A percentile compares a stretch with the other conserved stretches of the same genome.
Evolutionary conservation across 805 yeast genomes (phyloP).

Genomic region (Barnettozyma sucrosica): DNA sequence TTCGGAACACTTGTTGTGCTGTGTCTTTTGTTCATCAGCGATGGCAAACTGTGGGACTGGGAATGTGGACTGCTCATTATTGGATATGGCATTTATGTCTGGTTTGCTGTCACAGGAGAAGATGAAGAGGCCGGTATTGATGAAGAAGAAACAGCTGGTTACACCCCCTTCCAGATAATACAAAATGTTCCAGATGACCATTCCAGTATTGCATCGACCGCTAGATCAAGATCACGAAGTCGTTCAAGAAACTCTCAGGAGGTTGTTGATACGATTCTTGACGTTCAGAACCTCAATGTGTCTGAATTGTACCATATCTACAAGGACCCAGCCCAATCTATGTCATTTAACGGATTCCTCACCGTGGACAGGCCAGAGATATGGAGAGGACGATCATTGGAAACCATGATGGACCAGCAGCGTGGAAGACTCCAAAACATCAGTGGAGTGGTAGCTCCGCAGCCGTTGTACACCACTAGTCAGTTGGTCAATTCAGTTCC

Average conservation of each 20-base stretch:
- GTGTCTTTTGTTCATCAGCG: constrained; percentile 46
- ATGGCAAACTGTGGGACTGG: constrained; percentile 46
- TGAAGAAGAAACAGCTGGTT: neutral
- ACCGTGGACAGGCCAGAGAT: neutral
- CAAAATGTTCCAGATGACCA: neutral
- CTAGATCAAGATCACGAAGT: neutral
- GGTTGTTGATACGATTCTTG: constrained; percentile 1
- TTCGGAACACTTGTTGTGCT: constrained; percentile 47
- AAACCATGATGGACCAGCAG: neutral
- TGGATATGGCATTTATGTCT: constrained; percentile 55
- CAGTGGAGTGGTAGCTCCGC: neutral
- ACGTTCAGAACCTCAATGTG: neutral
- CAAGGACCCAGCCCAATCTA: neutral
- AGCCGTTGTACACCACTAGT: neutral
- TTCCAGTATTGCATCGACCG: neutral
- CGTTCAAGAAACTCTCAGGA: constrained; percentile 1
- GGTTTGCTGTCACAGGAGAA: neutral
- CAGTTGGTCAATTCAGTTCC: neutral
- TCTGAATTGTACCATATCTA: constrained; percentile 2
- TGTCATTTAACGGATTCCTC: neutral
- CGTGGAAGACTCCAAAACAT: neutral
- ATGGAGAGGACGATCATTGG: neutral
- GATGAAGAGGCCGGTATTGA: neutral
- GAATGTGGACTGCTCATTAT: constrained; percentile 55
- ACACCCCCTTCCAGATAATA: neutral